Evolutionary conservation across 2,329 filamentous ascomycete species (phyloP).

Genomic region (Alternaria burnsii): DNA sequence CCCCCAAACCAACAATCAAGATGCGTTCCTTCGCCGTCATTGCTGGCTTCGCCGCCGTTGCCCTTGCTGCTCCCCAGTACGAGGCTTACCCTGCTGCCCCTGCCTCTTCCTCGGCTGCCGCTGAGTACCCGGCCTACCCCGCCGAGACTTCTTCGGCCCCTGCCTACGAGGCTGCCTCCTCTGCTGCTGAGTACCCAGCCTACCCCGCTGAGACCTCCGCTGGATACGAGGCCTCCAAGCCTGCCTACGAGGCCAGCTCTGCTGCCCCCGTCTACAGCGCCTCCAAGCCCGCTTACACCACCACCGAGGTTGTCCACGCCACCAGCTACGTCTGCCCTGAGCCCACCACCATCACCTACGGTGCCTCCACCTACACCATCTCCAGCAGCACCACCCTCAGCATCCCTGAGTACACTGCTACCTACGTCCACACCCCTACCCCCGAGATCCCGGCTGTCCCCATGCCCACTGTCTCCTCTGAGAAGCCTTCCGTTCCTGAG

Average conservation of each 20-base stretch:
- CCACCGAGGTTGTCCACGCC: constrained; percentile 36
- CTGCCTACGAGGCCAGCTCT: constrained; percentile 5
- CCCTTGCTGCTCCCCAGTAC: constrained; percentile 33
- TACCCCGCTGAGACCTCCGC: constrained; percentile 8
- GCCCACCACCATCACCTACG: constrained; percentile 40
- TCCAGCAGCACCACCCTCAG: constrained; percentile 43
- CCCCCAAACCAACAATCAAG: constrained; percentile 40
- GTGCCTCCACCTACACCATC: constrained; percentile 45
- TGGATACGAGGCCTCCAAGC: constrained; percentile 1
- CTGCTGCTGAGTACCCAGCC: constrained; percentile 12
- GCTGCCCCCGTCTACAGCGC: constrained; percentile 2
- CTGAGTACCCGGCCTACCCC: constrained; percentile 16
- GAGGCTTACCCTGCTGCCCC: constrained; percentile 18
- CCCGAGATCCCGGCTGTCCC: constrained; percentile 3
- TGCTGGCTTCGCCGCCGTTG: constrained; percentile 43
- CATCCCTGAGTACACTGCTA: constrained; percentile 33
- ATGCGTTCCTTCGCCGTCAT: constrained; percentile 51
- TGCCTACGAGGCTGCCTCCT: constrained; percentile 6
- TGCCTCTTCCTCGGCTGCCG: constrained; percentile 3
- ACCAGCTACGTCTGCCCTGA: constrained; percentile 35
- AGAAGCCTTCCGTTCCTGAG: not conserved
- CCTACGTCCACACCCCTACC: constrained; percentile 30
- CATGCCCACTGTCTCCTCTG: not conserved
- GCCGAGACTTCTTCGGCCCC: constrained; percentile 4
- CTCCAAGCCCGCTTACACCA: constrained; percentile 32